These are phyloP conservation scores for Arthrobotrys iridis DNA, from an alignment of 2,329 filamentous ascomycete genomes.

Conservation along the genomic window DNA sequence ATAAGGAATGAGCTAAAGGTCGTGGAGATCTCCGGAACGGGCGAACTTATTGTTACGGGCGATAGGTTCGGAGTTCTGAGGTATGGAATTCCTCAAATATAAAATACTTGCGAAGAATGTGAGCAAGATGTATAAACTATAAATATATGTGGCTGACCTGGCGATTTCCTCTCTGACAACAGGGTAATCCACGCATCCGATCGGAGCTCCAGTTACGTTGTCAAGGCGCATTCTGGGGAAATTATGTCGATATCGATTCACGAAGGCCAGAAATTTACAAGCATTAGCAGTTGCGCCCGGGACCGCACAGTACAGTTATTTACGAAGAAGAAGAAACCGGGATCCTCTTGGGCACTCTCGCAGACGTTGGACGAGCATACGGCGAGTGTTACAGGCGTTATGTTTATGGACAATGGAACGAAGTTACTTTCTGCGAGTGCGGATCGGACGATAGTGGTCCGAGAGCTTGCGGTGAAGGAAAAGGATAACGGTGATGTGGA, in stretches of 20 bases:
- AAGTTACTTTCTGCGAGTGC: conserved; percentile 85
- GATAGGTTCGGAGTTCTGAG: conserved; percentile 85
- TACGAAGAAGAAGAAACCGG: conserved; percentile 61
- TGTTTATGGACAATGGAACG: conserved; percentile 76
- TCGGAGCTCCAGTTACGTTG: conserved; percentile 72
- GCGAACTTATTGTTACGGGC: conserved; percentile 77
- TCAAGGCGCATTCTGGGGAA: conserved; percentile 86
- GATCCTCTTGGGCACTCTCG: conserved; percentile 75
- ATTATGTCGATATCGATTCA: conserved; percentile 82
- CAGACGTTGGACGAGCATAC: conserved; percentile 94
- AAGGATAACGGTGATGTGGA: conserved; percentile 58
- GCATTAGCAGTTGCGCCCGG: conserved; percentile 84
- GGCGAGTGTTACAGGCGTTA: conserved; percentile 80
- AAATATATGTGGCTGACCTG: conserved; percentile 19
- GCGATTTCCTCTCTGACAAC: conserved; percentile 55
- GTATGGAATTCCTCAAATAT: conserved; percentile 59
- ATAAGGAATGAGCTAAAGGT: conserved; percentile 70
- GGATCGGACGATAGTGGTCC: conserved; percentile 81
- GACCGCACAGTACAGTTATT: conserved; percentile 97
- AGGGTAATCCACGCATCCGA: conserved; percentile 73
- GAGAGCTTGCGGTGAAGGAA: conserved; percentile 70
- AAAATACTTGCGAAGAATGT: background rate
- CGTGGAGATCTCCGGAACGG: conserved; percentile 70
- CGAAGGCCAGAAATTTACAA: conserved; percentile 69
- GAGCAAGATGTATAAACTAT: too few relatives aligned